These are phyloP conservation scores for Mallotus repandus DNA, from an alignment of 441 rosid species.

Conservation along the genomic window DNA sequence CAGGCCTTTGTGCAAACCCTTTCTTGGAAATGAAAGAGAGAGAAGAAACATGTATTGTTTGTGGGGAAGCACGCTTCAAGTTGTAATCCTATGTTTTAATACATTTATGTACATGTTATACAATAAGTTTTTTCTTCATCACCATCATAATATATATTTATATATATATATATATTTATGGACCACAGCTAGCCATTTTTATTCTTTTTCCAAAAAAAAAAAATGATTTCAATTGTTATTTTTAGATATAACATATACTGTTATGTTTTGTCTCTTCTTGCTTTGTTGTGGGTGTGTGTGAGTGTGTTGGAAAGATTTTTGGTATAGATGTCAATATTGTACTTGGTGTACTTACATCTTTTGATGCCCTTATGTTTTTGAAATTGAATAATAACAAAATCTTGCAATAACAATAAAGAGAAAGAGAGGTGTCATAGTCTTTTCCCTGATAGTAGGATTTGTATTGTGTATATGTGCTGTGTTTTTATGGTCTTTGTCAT, in stretches of 20 bases:
- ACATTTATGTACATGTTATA: not conserved
- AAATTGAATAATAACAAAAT: slow-evolving; percentile 15
- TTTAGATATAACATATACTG: not conserved
- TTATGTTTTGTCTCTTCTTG: not conserved
- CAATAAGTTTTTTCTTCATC: not conserved
- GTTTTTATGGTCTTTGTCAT: not conserved
- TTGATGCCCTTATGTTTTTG: not conserved
- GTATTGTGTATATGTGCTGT: not conserved
- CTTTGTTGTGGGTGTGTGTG: not conserved
- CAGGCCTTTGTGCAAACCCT: slow-evolving; percentile 32
- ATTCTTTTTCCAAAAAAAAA: not conserved
- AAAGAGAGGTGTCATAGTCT: slow-evolving; percentile 12
- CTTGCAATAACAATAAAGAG: not conserved
- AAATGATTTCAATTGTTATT: no score
- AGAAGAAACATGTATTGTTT: not conserved
- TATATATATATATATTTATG: not conserved
- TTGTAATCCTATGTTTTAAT: slow-evolving; percentile 15
- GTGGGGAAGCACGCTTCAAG: slow-evolving; percentile 32
- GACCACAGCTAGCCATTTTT: not conserved
- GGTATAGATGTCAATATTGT: slow-evolving; percentile 15
- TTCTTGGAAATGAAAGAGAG: slow-evolving; percentile 74
- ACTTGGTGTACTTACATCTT: slow-evolving; percentile 17
- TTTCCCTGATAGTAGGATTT: slow-evolving; percentile 26
- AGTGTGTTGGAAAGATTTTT: slow-evolving; percentile 5
- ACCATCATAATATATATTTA: not conserved